Conservation (phyloP, 768 basidiomycete genomes). For the Ramaria sp. region DNA sequence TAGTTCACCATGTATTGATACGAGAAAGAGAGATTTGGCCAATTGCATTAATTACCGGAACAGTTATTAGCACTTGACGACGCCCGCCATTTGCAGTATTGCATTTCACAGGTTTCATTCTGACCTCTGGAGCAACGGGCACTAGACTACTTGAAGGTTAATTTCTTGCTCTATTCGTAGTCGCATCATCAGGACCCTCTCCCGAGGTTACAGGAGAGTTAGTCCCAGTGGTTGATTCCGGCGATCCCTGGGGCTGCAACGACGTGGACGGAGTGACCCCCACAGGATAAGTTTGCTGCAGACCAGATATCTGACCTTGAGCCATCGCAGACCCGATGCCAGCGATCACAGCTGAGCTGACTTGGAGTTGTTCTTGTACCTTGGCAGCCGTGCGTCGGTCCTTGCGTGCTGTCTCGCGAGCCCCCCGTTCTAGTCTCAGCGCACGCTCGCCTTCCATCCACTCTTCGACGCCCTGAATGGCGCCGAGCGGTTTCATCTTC, state of each 20-base stretch:
- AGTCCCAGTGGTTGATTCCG: background rate
- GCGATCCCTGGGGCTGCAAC: background rate
- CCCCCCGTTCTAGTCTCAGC: no score
- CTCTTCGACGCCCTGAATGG: constrained; percentile 16
- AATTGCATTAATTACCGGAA: no score
- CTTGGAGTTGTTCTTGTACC: background rate
- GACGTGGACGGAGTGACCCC: no score
- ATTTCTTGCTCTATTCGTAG: background rate
- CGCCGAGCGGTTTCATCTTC: constrained; percentile 18
- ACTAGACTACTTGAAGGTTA: no score
- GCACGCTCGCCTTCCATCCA: constrained; percentile 30
- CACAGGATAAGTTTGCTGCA: background rate
- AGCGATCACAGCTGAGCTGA: constrained; percentile 7
- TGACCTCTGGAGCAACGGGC: no score
- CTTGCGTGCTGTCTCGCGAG: no score
- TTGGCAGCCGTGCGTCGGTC: no score
- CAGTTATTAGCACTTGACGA: no score
- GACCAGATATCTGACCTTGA: background rate
- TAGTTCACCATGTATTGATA: no score
- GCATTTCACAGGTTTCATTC: no score
- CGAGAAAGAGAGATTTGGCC: no score
- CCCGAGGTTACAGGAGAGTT: background rate
- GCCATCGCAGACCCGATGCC: background rate
- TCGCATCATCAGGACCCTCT: background rate
- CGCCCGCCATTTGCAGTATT: no score